Base-by-base conservation (phyloP, 2,329 filamentous ascomycete genomes). In the Nemania sp. region DNA sequence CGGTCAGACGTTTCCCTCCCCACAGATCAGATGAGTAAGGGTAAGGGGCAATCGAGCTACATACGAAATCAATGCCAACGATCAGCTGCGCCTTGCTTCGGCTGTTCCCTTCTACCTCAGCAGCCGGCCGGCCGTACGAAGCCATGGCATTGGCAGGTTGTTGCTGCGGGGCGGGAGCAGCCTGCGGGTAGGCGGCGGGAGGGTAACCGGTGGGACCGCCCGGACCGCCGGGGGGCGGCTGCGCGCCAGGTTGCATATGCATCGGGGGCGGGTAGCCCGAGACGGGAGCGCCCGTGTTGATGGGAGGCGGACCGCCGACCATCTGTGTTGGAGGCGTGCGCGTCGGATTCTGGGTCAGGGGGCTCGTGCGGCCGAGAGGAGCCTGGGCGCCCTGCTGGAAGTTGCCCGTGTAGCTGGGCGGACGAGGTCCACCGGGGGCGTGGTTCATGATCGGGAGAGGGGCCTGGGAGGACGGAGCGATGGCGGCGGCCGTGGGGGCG, bases 41-140 rank as follows among this genome's bases (percentile, higher is more conserved):
- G 25, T 18, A 54, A 9, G 34, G 9, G 40, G 5, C 17, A 17
- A 39, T 40, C 13, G 42, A 20, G 29, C 34, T 9, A 77, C 88
- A 80, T 81, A 96, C 95, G 83, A 99, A 99, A 79, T 99, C 95
- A 75, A 99, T 98, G 68, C 95, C 95, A 57, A 99, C 95, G 76
- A 99, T 99, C 72, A 99, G 83, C 81, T 98, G 95, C 54, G 95
- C 91, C 82, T 97, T 97, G 80, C 89, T 96, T 74, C 91, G 87
- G 72, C 89, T 92, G 70, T 88, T 91, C 61, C 91, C 93, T 71
- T 97, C 92, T 37, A 96, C 90, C 77, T 98, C 94, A 59, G 83
- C 83, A 46, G 84, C 83, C 15, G 80, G 79, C 69, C 79, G 78
- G 69, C 77, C 65, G 70, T 79, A 75, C 64, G 78, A 69, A 71